phyloP scores from a whole-genome alignment of 768 basidiomycete species.

The Tricholoma bakamatsutake region DNA sequence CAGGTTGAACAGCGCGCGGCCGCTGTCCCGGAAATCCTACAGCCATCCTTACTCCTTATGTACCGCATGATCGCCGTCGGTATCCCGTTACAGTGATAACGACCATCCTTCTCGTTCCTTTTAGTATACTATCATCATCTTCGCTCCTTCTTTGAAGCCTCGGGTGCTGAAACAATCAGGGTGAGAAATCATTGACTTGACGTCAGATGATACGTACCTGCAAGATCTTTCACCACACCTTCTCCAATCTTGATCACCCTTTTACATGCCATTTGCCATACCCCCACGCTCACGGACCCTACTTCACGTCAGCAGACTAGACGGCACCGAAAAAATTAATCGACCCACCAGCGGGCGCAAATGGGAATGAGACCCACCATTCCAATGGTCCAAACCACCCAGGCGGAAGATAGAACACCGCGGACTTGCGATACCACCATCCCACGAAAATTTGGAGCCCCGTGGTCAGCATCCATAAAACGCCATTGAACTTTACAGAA shows the following conservation, averaged over 20 bases:
- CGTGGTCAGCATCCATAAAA: constrained; percentile 82
- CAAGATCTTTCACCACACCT: constrained; percentile 60
- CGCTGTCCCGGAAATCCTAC: background rate
- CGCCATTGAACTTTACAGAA: constrained; percentile 61
- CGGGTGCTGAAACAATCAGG: constrained; percentile 11
- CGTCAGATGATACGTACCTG: constrained; percentile 27
- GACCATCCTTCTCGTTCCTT: background rate
- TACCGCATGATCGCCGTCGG: background rate
- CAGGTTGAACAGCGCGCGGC: background rate
- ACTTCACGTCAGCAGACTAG: constrained; percentile 1
- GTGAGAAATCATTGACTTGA: background rate
- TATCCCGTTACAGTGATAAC: background rate
- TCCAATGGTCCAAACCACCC: constrained; percentile 87
- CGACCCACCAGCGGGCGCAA: constrained; percentile 77
- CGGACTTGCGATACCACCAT: constrained; percentile 87
- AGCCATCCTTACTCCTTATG: background rate
- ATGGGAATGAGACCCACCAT: constrained; percentile 89
- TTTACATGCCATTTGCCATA: constrained; percentile 94
- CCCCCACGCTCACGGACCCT: constrained; percentile 90
- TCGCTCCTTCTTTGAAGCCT: constrained; percentile 13
- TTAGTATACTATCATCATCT: background rate
- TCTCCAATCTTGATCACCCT: constrained; percentile 79
- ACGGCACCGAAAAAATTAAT: background rate
- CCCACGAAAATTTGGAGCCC: constrained; percentile 80
- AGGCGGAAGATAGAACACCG: constrained; percentile 89